Evolutionary conservation across 2,329 filamentous ascomycete genomes (phyloP).

Genomic region (Colletotrichum noveboracense): DNA sequence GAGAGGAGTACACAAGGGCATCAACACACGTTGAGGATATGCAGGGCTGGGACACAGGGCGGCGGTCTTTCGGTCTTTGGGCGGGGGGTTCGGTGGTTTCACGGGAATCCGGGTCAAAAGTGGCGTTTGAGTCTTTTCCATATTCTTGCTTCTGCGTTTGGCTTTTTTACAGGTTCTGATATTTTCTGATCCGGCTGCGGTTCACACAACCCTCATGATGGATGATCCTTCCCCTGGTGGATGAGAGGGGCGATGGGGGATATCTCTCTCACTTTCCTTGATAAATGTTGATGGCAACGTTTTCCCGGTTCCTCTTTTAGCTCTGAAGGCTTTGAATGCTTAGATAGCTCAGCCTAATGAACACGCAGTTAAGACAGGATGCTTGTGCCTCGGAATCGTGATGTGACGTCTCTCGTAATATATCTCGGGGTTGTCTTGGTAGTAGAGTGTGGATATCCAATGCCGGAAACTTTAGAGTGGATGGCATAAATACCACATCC

Average conservation of each 20-base stretch:
- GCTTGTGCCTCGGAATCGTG: background rate
- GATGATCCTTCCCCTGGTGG: background rate
- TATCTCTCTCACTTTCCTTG: background rate
- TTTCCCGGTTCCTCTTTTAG: background rate
- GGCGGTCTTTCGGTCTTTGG: background rate
- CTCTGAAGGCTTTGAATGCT: constrained; percentile 21
- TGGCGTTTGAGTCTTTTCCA: background rate
- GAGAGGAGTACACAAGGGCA: background rate
- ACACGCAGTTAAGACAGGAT: constrained; percentile 1
- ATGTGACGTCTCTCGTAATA: background rate
- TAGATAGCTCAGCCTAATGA: constrained; percentile 25
- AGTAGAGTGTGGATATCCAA: too few species aligned
- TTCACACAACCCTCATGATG: background rate
- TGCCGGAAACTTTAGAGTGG: too few species aligned
- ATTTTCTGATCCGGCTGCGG: background rate
- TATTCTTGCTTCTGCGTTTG: background rate
- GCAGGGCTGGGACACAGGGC: background rate
- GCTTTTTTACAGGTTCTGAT: background rate
- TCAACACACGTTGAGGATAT: background rate
- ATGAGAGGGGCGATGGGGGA: background rate
- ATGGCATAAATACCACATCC: background rate
- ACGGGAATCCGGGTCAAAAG: background rate
- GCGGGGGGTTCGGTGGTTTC: background rate
- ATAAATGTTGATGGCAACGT: background rate
- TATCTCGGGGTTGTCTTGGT: too few species aligned